Percentiles rank a stretch among this genome's conserved stretches.
phyloP scores from a whole-genome alignment of 2,329 filamentous ascomycete species.

The Diaporthe ilicicola region DNA sequence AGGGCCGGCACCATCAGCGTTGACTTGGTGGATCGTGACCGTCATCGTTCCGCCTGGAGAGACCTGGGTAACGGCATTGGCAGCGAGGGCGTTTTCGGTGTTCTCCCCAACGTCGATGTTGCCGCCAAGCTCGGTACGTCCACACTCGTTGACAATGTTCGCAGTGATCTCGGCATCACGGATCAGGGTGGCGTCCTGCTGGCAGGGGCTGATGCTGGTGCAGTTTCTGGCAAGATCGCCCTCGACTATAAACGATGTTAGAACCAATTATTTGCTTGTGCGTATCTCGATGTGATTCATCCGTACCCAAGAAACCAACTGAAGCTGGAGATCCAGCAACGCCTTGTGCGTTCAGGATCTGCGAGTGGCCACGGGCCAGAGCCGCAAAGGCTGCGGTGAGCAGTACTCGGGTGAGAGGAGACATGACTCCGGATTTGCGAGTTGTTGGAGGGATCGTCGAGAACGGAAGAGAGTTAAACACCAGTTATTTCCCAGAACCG shows the following conservation, averaged over 20 bases:
- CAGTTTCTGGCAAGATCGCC: conserved; percentile 67
- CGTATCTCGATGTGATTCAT: background rate
- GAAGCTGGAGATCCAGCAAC: conserved; percentile 54
- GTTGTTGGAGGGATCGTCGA: conserved; percentile 38
- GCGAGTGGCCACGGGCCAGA: conserved; percentile 52
- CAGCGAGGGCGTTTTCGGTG: conserved; percentile 57
- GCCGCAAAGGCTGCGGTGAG: conserved; percentile 46
- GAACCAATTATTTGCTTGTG: background rate
- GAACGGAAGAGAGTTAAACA: conserved; percentile 39
- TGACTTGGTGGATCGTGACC: conserved; percentile 58
- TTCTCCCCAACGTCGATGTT: conserved; percentile 66
- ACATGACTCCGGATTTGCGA: conserved; percentile 44
- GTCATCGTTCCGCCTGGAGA: conserved; percentile 50
- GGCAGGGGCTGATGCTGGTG: conserved; percentile 70
- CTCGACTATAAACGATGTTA: conserved; percentile 50
- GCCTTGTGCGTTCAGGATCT: conserved; percentile 57
- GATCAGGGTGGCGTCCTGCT: conserved; percentile 72
- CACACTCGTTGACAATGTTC: conserved; percentile 67
- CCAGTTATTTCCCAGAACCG: background rate
- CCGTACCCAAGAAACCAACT: conserved; percentile 57
- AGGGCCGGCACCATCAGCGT: conserved; percentile 58
- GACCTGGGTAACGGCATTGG: conserved; percentile 56
- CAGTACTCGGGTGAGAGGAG: conserved; percentile 44
- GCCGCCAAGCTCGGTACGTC: conserved; percentile 66
- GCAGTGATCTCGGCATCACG: conserved; percentile 61